phyloP scores from a whole-genome alignment of 1,284 basidiomycete species.

The Inonotus hispidus region DNA sequence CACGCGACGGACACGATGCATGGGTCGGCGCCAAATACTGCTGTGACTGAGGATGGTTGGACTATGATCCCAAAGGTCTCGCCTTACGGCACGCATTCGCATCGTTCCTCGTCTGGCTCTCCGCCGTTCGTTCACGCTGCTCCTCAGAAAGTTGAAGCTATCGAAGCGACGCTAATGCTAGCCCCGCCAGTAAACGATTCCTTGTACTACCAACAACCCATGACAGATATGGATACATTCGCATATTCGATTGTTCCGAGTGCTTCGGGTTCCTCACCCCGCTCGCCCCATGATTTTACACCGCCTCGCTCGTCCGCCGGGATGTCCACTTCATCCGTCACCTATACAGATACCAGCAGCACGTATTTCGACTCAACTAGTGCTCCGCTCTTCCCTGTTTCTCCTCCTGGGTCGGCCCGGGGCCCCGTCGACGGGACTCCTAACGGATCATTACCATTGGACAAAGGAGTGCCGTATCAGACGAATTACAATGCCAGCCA shows the following conservation, averaged over 20 bases:
- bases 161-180: conserved; percentile 13
- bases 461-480: conserved; percentile 7
- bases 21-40: conserved; percentile 30
- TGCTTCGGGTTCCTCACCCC: not conserved
- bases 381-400: conserved; percentile 5
- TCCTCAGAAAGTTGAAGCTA: conserved; percentile 8
- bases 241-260: conserved; percentile 13
- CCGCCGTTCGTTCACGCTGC: conserved; percentile 12
- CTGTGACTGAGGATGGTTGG: conserved; percentile 32
- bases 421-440: conserved; percentile 1
- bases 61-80: conserved; percentile 20
- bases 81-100: conserved; percentile 10
- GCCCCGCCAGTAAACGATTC: conserved; percentile 3
- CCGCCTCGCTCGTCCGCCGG: conserved; percentile 17
- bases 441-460: conserved; percentile 1
- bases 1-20: conserved; percentile 19
- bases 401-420: conserved; percentile 15
- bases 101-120: conserved; percentile 15
- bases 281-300: conserved; percentile 13
- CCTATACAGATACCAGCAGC: conserved; percentile 6
- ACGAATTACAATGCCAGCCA: conserved; percentile 2
- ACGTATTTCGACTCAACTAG: conserved; percentile 8
- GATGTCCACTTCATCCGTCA: conserved; percentile 16
- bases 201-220: not conserved
- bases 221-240: conserved; percentile 15